Evolutionary conservation across 306 rosid genomes (phyloP).

Genomic region (Sicyos edulis): DNA sequence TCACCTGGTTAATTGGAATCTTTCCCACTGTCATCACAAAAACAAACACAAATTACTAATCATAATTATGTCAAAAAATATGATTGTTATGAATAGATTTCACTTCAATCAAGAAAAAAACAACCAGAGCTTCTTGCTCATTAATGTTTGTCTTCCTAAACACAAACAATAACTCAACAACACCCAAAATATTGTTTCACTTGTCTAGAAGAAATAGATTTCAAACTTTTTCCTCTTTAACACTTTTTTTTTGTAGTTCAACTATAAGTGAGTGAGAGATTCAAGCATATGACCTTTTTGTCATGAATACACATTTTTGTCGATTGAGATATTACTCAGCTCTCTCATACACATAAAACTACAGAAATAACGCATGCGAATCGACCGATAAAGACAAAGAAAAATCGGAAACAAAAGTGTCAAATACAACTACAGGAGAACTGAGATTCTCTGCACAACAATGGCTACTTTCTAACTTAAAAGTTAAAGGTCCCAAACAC

Average conservation of each 20-base stretch:
- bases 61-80: background rate
- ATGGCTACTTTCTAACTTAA: conserved; percentile 14
- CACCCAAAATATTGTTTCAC: conserved; percentile 3
- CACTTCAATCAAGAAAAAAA: background rate
- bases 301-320: too few species aligned
- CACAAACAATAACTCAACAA: too few species aligned
- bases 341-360: background rate
- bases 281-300: too few species aligned
- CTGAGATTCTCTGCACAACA: background rate
- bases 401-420: conserved; percentile 8
- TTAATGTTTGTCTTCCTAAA: too few species aligned
- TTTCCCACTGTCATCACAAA: conserved; percentile 57
- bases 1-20: conserved; percentile 70
- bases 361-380: background rate
- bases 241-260: background rate
- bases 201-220: background rate
- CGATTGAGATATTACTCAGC: too few species aligned
- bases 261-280: too few species aligned
- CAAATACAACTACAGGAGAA: background rate
- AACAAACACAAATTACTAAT: conserved; percentile 9
- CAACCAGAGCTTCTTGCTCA: too few species aligned
- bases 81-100: background rate
- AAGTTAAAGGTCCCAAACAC: background rate
- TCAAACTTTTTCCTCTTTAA: background rate
- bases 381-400: background rate